phyloP scores from a whole-genome alignment of 139 green algal genomes.

The Astrephomene gubernaculifera region DNA sequence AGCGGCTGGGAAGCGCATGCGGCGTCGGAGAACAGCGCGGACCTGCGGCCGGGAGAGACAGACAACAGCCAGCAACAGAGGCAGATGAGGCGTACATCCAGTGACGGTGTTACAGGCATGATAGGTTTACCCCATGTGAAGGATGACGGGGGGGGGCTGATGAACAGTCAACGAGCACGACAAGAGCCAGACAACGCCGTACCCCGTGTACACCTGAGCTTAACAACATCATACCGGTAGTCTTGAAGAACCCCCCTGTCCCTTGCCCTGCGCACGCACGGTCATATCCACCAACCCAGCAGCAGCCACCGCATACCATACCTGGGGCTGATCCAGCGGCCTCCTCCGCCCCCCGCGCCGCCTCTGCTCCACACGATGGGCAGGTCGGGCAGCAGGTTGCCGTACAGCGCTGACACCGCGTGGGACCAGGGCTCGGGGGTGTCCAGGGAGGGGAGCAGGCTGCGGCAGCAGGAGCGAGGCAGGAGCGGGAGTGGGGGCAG shows the following conservation, averaged over 20 bases:
- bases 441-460: conserved; percentile 41
- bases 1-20: conserved; percentile 16
- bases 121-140: too few species aligned
- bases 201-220: too few species aligned
- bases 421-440: conserved; percentile 46
- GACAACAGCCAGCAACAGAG: background rate
- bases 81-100: too few species aligned
- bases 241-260: too few species aligned
- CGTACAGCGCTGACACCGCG: conserved; percentile 50
- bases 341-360: conserved; percentile 37
- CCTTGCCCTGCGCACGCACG: too few species aligned
- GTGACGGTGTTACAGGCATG: too few species aligned
- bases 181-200: too few species aligned
- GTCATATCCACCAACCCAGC: too few species aligned
- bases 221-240: too few species aligned
- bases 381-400: conserved; percentile 4
- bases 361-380: conserved; percentile 51
- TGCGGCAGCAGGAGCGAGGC: conserved; percentile 1
- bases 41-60: background rate
- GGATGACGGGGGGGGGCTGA: too few species aligned
- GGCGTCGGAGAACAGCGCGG: conserved; percentile 50
- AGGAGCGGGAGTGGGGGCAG: background rate
- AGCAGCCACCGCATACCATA: background rate
- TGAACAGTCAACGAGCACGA: too few species aligned
- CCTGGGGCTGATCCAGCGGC: conserved; percentile 49